These are phyloP conservation scores for Macrophomina tecta DNA, from an alignment of 2,329 filamentous ascomycete genomes.

Conservation along the genomic window DNA sequence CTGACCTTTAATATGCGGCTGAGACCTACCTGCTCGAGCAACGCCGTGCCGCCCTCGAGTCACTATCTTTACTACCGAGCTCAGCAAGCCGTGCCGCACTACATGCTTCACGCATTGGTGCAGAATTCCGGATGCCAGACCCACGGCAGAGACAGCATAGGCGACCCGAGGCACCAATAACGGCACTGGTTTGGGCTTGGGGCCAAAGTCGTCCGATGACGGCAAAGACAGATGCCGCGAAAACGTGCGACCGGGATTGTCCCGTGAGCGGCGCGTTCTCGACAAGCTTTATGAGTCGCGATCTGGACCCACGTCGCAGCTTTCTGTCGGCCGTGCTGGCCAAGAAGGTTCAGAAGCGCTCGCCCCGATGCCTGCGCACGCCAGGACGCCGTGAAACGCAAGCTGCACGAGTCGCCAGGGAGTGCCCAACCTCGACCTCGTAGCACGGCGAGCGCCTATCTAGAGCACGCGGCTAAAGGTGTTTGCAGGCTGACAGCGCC, in stretches of 20 bases:
- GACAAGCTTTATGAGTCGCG: constrained; percentile 13
- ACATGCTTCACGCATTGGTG: neutral
- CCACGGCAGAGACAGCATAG: neutral
- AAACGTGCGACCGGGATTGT: neutral
- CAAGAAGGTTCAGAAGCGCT: constrained; percentile 1
- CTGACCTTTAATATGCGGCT: constrained; percentile 17
- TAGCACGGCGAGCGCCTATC: neutral
- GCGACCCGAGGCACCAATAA: constrained; percentile 1
- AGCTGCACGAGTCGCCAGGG: constrained; percentile 6
- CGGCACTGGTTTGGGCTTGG: neutral
- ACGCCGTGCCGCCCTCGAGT: constrained; percentile 1
- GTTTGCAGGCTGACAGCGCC: constrained; percentile 2
- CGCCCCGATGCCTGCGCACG: constrained; percentile 11
- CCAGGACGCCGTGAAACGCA: constrained; percentile 10
- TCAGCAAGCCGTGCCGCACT: constrained; percentile 16
- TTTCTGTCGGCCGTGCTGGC: neutral
- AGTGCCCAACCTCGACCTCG: neutral
- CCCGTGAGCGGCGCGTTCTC: neutral
- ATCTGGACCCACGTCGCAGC: neutral
- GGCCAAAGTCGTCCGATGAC: constrained; percentile 10
- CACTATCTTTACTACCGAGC: constrained; percentile 9
- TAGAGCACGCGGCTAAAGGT: constrained; percentile 3
- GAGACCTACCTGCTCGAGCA: neutral
- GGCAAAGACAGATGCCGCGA: constrained; percentile 10
- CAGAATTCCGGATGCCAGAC: neutral